A percentile compares a stretch with the other conserved stretches of the same genome.
Evolutionary conservation across 306 rosid genomes (phyloP).

Genomic region (Ceratonia siliqua): DNA sequence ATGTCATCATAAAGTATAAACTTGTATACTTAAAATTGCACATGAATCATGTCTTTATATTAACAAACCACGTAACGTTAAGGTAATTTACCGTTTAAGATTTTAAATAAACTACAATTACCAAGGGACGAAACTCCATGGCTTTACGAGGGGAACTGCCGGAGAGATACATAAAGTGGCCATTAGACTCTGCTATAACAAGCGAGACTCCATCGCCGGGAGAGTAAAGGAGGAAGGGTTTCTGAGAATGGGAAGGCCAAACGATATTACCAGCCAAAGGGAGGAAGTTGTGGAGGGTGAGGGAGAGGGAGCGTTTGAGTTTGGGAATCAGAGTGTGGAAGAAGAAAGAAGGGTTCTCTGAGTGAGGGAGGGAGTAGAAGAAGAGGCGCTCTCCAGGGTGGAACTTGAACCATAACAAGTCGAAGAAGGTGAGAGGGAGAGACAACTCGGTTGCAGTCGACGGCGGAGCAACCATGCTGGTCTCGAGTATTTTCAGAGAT

Average conservation of each 20-base stretch:
- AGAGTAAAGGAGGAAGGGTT: slow-evolving; percentile 42
- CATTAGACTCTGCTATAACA: slow-evolving; percentile 39
- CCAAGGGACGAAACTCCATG: slow-evolving; percentile 31
- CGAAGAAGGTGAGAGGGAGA: slow-evolving; percentile 48
- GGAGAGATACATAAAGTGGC: slow-evolving; percentile 35
- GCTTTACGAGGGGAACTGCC: slow-evolving; percentile 23
- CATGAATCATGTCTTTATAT: no score
- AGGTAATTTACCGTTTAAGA: no score
- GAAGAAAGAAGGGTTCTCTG: background rate
- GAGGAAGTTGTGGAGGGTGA: slow-evolving; percentile 48
- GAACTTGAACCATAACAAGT: slow-evolving; percentile 45
- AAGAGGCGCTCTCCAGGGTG: slow-evolving; percentile 45
- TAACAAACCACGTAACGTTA: no score
- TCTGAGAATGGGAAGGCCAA: slow-evolving; percentile 50
- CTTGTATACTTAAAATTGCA: no score
- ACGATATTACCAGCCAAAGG: slow-evolving; percentile 46
- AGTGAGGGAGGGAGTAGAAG: slow-evolving; percentile 37
- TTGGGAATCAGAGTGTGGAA: slow-evolving; percentile 30
- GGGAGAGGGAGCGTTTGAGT: slow-evolving; percentile 53
- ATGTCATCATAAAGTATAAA: no score
- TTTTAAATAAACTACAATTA: no score
- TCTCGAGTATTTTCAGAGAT: background rate
- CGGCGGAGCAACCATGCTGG: background rate
- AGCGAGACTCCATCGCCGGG: slow-evolving; percentile 47
- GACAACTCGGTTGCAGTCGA: background rate